Base-by-base conservation (phyloP, 1,139 yeast species). In the Candida dubliniensis region DNA sequence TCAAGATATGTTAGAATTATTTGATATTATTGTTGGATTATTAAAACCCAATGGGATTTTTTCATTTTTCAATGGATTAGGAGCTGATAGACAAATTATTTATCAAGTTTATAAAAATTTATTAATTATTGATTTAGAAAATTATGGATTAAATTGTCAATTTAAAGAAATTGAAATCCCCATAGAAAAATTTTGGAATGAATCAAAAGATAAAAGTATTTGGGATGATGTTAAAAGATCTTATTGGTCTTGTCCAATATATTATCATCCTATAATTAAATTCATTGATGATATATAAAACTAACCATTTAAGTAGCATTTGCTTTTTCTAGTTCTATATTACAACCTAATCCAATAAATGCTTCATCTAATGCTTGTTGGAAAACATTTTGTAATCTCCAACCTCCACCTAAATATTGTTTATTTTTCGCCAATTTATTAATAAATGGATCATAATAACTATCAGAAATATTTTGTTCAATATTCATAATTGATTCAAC, bases 51-150 rank as follows among this genome's bases (percentile, higher is more conserved):
- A 79, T 34, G 96, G 96, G 4, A 77, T 82, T 0, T 90, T 91
- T 52, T 88, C 96, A 1, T 91, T 89, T 61, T 91, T 91, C 72
- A 91, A 91, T 57, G 98, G 98, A 0, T 74, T 91, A 32, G 98
- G 98, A n/a, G 98, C 97, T 6, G 98, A 91, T 57, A 76, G 97
- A 57, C 82, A 86, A 59, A 79, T 90, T 9, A 80, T 91, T 47
- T 91, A 91, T 63, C 96, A 91, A 57, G 97, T 91, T 11, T 91
- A 91, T 69, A 83, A 81, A 59, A 78, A 81, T 55, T 82, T 91
- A 49, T 96, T 88, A 6, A 88, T 84, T 53, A 66, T 89, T 46
- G 98, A 91, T 60, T 72, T 91, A 54, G 72, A 72, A 41, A 87
- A 86, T 55, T 90, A 86, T 59, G 98, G 98, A 2, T 68, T 91